These are phyloP conservation scores for Suhomyces emberorum DNA, from an alignment of 805 yeast genomes.

Conservation along the genomic window DNA sequence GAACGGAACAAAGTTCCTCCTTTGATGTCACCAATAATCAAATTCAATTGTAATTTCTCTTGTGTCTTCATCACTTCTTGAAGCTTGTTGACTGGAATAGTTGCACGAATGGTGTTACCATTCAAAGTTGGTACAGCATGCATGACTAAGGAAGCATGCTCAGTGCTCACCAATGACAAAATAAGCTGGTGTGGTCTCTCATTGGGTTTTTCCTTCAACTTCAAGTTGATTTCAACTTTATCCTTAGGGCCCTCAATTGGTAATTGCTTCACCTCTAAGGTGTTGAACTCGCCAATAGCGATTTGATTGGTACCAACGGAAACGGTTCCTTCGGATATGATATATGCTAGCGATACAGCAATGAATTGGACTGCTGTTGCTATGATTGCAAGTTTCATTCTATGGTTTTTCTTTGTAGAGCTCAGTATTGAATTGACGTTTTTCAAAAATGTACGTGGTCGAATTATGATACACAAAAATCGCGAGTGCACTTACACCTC, in stretches of 20 bases:
- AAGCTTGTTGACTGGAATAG: constrained; percentile 25
- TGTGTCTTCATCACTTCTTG: constrained; percentile 36
- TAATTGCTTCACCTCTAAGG: constrained; percentile 29
- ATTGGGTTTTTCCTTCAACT: constrained; percentile 16
- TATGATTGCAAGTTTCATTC: constrained; percentile 20
- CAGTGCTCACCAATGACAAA: constrained; percentile 24
- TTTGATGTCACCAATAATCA: constrained; percentile 29
- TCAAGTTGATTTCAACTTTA: constrained; percentile 25
- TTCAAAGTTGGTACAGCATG: constrained; percentile 30
- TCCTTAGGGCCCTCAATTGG: constrained; percentile 31
- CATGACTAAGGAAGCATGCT: constrained; percentile 28
- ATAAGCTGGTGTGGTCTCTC: constrained; percentile 35
- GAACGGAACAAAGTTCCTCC: constrained; percentile 19
- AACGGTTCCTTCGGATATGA: constrained; percentile 29
- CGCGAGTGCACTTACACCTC: neutral
- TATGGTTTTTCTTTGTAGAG: constrained; percentile 1
- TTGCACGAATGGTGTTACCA: constrained; percentile 18
- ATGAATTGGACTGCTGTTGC: constrained; percentile 18
- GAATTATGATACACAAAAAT: constrained; percentile 1
- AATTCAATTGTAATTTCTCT: constrained; percentile 26
- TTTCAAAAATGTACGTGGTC: constrained; percentile 6
- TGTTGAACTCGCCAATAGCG: constrained; percentile 28
- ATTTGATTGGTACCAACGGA: constrained; percentile 21
- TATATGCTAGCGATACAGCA: constrained; percentile 23
- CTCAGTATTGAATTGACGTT: neutral